Percentiles rank a stretch among this genome's conserved stretches.
phyloP scores from a whole-genome alignment of 805 yeast genomes.

The Lachancea sp. region DNA sequence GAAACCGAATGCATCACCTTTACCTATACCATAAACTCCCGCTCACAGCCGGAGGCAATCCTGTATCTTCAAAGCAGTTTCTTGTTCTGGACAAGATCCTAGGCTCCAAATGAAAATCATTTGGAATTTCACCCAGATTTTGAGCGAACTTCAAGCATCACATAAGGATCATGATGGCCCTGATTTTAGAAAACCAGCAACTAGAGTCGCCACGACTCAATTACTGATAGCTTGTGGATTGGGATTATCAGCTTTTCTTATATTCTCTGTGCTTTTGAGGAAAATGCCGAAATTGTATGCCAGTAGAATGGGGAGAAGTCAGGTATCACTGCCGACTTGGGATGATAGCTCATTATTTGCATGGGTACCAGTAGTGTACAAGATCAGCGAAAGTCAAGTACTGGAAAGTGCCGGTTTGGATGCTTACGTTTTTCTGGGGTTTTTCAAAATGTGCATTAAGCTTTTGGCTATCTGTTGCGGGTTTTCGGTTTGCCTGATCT shows the following conservation, averaged over 20 bases:
- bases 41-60: not conserved
- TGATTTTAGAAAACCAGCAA: slow-evolving; percentile 34
- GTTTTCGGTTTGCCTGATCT: slow-evolving; percentile 66
- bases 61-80: not conserved
- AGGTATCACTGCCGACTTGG: slow-evolving; percentile 31
- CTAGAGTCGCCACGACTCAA: slow-evolving; percentile 71
- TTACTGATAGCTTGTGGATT: slow-evolving; percentile 58
- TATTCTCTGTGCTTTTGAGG: slow-evolving; percentile 65
- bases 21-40: not conserved
- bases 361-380: slow-evolving; percentile 68
- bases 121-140: not conserved
- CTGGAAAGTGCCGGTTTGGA: slow-evolving; percentile 89
- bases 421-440: slow-evolving; percentile 85
- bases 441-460: slow-evolving; percentile 82
- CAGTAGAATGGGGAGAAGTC: slow-evolving; percentile 49
- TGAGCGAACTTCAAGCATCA: not conserved
- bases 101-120: not conserved
- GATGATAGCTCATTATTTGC: slow-evolving; percentile 52
- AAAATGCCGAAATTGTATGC: slow-evolving; percentile 79
- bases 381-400: slow-evolving; percentile 65
- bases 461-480: slow-evolving; percentile 57
- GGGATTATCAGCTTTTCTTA: slow-evolving; percentile 61
- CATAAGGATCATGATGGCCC: slow-evolving; percentile 9
- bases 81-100: not conserved
- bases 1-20: not conserved